Conservation (phyloP, 1,139 yeast genomes). For the Debaryomyces psychrophilus region DNA sequence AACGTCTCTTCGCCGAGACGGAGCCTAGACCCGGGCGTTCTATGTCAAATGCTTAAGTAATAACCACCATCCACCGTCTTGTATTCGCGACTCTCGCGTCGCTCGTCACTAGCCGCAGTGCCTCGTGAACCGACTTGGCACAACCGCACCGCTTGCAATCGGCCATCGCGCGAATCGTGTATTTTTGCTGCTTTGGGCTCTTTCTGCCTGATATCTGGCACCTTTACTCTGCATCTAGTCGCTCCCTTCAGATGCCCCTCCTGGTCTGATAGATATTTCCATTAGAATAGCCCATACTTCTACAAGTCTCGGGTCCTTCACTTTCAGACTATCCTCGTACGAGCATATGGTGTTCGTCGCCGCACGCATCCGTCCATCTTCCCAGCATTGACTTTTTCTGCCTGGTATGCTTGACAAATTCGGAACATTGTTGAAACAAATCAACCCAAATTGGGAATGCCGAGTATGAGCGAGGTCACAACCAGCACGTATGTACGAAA, state of each 20-base stretch:
- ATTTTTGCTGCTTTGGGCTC: background rate
- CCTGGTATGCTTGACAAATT: background rate
- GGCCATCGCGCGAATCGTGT: background rate
- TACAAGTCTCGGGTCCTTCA: background rate
- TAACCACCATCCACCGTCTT: background rate
- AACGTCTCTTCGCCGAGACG: background rate
- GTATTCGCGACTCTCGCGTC: background rate
- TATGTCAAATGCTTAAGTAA: background rate
- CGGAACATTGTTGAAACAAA: constrained; percentile 6
- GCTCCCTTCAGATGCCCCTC: background rate
- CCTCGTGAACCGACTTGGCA: background rate
- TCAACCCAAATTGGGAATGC: constrained; percentile 3
- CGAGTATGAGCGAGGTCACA: constrained; percentile 5
- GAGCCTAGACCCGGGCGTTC: background rate
- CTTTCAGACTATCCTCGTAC: no score
- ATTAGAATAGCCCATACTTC: background rate
- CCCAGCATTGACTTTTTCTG: background rate
- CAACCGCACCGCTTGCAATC: background rate
- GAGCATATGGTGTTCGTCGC: background rate
- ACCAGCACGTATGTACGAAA: constrained; percentile 8
- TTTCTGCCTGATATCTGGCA: background rate
- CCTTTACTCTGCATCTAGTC: background rate
- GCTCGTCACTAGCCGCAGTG: background rate
- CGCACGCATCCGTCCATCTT: background rate
- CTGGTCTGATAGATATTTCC: background rate